Base-by-base conservation (phyloP, 2,329 filamentous ascomycete genomes). In the Ascochyta lentis region DNA sequence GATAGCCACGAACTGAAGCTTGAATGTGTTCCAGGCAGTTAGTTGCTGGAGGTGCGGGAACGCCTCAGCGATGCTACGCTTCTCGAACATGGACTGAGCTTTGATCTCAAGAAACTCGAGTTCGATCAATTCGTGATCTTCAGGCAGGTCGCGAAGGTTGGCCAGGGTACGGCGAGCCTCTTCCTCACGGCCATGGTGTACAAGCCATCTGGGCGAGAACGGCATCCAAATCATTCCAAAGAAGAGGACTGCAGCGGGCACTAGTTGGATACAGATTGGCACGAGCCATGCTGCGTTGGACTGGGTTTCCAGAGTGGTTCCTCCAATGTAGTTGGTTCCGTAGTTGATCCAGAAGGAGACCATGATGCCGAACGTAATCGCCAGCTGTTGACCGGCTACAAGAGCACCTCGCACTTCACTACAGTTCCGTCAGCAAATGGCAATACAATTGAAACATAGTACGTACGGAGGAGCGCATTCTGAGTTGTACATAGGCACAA, bases 101-200 rank as follows among this genome's bases (percentile, higher is more conserved):
- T 91, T 90, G 76, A 94, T 93, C 71, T 94, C 90, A n/a, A 92
- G 83, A 68, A 89, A 92, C 67, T 94, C 91, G 1, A 92, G 80
- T 60, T 89, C 83, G 34, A 93, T 84, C 0, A 91, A 81, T 53
- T 90, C 86, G 67, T 92, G 83, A 60, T 89, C 83, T 15, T 77
- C 69, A 0, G 84, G 72, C 0, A 91, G 81, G 6, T 80, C 81
- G 23, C 91, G 86, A 3, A 94, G 84, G 45, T 71, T 79, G 0
- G 89, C 84, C 1, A 94, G 80, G 1, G 87, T 85, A 9, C 71
- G 70, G 15, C 84, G 83, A 0, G 88, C 88, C 70, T 93, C 89
- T 0, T 81, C 81, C 66, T 92, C 89, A 33, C 89, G 86, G 53
- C 78, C 80, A 65, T 90, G 87, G 70, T 91, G 86, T 8, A 90